Percentiles rank a stretch among this genome's conserved stretches.
These are phyloP conservation scores for Ceratocystis variospora DNA, from an alignment of 2,329 filamentous ascomycete species.

Conservation along the genomic window DNA sequence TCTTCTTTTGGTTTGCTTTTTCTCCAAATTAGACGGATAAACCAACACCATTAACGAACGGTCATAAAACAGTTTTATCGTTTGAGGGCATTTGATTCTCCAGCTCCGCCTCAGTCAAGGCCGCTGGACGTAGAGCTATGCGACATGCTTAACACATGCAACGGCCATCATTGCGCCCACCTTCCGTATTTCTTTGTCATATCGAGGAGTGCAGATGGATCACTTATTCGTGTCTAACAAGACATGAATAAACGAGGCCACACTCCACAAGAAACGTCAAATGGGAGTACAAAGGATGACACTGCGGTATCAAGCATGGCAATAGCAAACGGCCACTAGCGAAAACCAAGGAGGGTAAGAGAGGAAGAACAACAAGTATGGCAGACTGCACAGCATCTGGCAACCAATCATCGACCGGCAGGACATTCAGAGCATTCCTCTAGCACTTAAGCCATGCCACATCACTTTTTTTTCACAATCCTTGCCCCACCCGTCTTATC, in stretches of 20 bases:
- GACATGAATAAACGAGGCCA: conserved; percentile 7
- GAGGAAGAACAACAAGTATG: conserved; percentile 1
- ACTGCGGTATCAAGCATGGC: not conserved
- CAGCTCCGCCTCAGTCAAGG: not conserved
- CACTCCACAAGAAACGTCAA: not conserved
- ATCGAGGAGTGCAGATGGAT: not conserved
- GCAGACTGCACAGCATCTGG: not conserved
- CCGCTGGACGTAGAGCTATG: not conserved
- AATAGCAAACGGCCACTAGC: not conserved
- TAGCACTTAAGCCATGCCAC: too few relatives aligned
- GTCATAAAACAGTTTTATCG: not conserved
- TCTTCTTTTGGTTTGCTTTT: too few relatives aligned
- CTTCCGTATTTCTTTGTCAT: not conserved
- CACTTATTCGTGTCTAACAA: not conserved
- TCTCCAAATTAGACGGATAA: conserved; percentile 2
- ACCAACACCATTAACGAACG: not conserved
- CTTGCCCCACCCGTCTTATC: not conserved
- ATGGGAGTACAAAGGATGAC: not conserved
- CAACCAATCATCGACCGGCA: not conserved
- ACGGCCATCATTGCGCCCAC: not conserved
- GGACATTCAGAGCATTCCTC: not conserved
- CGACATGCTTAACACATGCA: not conserved
- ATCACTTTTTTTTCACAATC: not conserved
- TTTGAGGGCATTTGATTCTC: conserved; percentile 4
- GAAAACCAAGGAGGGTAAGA: not conserved